These are phyloP conservation scores for Suhomyces maxii DNA, from an alignment of 1,139 yeast species.

Conservation along the genomic window DNA sequence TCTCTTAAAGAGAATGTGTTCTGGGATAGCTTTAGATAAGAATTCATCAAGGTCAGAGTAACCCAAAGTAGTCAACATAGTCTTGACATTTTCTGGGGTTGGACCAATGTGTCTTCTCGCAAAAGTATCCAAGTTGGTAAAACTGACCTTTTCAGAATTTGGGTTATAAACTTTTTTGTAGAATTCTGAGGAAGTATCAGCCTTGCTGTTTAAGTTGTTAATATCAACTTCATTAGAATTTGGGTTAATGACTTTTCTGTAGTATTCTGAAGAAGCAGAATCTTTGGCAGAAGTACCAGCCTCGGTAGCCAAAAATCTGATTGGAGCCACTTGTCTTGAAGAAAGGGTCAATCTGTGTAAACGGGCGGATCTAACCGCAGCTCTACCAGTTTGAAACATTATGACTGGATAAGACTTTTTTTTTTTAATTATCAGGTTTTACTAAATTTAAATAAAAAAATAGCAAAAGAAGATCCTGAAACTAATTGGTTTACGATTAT, in stretches of 20 bases:
- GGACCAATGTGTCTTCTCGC: conserved; percentile 93
- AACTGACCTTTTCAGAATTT: conserved; percentile 25
- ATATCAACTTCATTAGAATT: conserved; percentile 26
- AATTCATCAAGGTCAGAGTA: conserved; percentile 69
- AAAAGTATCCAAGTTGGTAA: conserved; percentile 69
- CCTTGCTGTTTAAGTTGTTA: conserved; percentile 56
- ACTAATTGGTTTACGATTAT: background rate
- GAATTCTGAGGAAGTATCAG: conserved; percentile 49
- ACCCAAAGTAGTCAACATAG: conserved; percentile 69
- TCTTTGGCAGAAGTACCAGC: conserved; percentile 23
- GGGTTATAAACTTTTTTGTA: conserved; percentile 44
- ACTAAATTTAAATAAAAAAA: background rate
- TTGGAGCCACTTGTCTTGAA: background rate
- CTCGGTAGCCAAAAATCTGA: conserved; percentile 8
- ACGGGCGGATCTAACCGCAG: conserved; percentile 11
- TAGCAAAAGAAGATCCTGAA: background rate
- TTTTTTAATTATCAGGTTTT: background rate
- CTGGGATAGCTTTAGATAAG: conserved; percentile 73
- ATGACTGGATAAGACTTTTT: background rate
- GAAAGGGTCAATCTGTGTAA: conserved; percentile 4
- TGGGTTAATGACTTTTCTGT: conserved; percentile 40
- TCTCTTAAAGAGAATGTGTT: conserved; percentile 68
- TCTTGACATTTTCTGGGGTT: conserved; percentile 55
- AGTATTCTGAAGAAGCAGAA: conserved; percentile 48
- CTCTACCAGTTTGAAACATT: conserved; percentile 11